phyloP scores from a whole-genome alignment of 768 basidiomycete species.

The Pulveroboletus sp. region DNA sequence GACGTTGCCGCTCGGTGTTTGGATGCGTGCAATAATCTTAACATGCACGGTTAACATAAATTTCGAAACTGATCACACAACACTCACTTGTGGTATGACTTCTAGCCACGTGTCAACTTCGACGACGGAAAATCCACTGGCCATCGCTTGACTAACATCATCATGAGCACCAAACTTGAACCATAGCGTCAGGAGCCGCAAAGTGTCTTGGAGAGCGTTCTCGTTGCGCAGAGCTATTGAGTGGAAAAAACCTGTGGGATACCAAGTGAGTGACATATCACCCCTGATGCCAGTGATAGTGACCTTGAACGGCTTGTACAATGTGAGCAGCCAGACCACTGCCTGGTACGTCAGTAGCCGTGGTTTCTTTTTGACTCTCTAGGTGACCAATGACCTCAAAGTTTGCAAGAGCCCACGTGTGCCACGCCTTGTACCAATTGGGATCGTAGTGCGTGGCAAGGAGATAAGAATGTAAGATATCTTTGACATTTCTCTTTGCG shows the following conservation, averaged over 20 bases:
- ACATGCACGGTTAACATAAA: neutral
- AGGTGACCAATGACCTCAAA: conserved; percentile 87
- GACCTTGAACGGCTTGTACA: conserved; percentile 90
- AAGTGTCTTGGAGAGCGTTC: conserved; percentile 90
- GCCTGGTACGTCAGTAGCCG: conserved; percentile 52
- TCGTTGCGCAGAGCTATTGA: conserved; percentile 88
- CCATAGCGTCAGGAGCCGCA: conserved; percentile 92
- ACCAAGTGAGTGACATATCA: conserved; percentile 10
- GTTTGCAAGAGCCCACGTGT: conserved; percentile 96
- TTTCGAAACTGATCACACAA: neutral
- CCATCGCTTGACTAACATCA: conserved; percentile 87
- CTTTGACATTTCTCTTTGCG: conserved; percentile 65
- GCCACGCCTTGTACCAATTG: conserved; percentile 99
- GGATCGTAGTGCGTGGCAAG: conserved; percentile 89
- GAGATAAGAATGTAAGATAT: conserved; percentile 80
- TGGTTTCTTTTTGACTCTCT: conserved; percentile 59
- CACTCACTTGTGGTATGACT: conserved; percentile 88
- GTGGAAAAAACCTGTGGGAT: conserved; percentile 78
- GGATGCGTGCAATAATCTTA: conserved; percentile 96
- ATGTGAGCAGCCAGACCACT: conserved; percentile 73
- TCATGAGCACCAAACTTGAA: conserved; percentile 94
- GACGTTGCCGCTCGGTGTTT: conserved; percentile 86
- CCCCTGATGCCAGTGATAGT: neutral
- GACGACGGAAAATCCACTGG: conserved; percentile 78
- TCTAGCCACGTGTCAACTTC: conserved; percentile 98